Evolutionary conservation across 257 asterid species (phyloP).

Genomic region (Penstemon barbatus): DNA sequence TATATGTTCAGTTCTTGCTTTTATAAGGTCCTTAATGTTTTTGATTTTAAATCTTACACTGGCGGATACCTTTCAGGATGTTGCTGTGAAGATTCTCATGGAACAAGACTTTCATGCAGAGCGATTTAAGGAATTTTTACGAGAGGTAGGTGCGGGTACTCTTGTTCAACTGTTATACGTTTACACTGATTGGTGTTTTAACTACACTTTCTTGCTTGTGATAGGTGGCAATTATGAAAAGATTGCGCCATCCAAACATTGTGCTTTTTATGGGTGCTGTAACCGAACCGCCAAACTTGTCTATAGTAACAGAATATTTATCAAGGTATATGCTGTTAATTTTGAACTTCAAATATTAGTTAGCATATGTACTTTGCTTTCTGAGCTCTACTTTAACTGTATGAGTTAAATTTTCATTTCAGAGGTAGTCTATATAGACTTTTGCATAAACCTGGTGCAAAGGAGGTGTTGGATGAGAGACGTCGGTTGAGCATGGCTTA

Average conservation of each 20-base stretch:
- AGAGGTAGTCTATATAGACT: conserved; percentile 92
- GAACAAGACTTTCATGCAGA: conserved; percentile 86
- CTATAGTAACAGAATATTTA: conserved; percentile 90
- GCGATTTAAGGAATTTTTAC: conserved; percentile 71
- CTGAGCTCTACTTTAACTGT: conserved; percentile 24
- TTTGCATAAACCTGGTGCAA: conserved; percentile 80
- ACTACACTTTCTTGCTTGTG: conserved; percentile 31
- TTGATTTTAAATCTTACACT: conserved; percentile 27
- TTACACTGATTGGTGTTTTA: conserved; percentile 25
- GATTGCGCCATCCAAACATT: conserved; percentile 93
- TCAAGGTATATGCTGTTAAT: conserved; percentile 55
- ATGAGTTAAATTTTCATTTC: conserved; percentile 32
- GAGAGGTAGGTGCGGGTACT: conserved; percentile 56
- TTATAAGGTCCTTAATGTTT: conserved; percentile 20
- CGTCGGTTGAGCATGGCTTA: conserved; percentile 90
- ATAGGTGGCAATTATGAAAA: conserved; percentile 92
- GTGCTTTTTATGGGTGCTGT: conserved; percentile 99
- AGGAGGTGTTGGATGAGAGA: conserved; percentile 81
- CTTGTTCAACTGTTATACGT: conserved; percentile 21
- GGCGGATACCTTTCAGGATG: conserved; percentile 64
- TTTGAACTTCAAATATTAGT: conserved; percentile 1
- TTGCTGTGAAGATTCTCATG: conserved; percentile 97
- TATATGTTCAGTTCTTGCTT: conserved; percentile 5
- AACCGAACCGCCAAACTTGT: conserved; percentile 82
- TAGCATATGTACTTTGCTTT: conserved; percentile 10